phyloP scores from a whole-genome alignment of 78 protist genomes.

The Chrysochromulina parva region DNA sequence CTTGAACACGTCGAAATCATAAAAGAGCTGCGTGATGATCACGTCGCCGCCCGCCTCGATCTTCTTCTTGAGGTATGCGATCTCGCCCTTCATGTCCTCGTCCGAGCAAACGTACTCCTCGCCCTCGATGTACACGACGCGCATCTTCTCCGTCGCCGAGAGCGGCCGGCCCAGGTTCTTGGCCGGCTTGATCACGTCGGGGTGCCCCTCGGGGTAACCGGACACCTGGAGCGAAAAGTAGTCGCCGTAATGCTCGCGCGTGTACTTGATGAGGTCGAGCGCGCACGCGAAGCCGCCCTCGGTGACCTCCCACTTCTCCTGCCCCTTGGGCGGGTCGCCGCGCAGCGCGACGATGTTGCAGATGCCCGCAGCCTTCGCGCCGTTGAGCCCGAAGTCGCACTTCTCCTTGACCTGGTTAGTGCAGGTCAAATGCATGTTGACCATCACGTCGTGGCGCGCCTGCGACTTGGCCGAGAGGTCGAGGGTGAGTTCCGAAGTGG shows the following conservation, averaged over 20 bases:
- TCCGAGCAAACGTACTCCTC: conserved; percentile 23
- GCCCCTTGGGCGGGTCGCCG: conserved; percentile 35
- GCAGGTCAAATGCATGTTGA: conserved; percentile 28
- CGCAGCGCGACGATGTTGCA: conserved; percentile 24
- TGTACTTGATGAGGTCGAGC: conserved; percentile 29
- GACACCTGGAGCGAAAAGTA: not conserved
- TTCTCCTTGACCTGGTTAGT: not conserved
- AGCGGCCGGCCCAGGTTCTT: not conserved
- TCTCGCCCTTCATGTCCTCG: not conserved
- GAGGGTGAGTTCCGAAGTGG: not conserved
- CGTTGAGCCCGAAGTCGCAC: not conserved
- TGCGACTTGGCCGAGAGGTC: not conserved
- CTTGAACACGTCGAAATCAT: not conserved
- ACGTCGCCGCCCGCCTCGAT: conserved; percentile 1
- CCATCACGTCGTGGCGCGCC: not conserved
- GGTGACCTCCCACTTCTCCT: conserved; percentile 26
- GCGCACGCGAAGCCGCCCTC: conserved; percentile 30
- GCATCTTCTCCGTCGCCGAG: not conserved
- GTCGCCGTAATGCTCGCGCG: not conserved
- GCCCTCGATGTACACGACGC: not conserved
- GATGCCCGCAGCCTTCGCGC: conserved; percentile 13
- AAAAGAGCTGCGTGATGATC: conserved; percentile 22
- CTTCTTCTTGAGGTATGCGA: conserved; percentile 17
- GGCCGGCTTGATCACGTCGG: not conserved
- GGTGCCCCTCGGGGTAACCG: conserved; percentile 33